A percentile compares a stretch with the other conserved stretches of the same genome.
phyloP scores from a whole-genome alignment of 768 basidiomycete genomes.

The Ramaria rubella region DNA sequence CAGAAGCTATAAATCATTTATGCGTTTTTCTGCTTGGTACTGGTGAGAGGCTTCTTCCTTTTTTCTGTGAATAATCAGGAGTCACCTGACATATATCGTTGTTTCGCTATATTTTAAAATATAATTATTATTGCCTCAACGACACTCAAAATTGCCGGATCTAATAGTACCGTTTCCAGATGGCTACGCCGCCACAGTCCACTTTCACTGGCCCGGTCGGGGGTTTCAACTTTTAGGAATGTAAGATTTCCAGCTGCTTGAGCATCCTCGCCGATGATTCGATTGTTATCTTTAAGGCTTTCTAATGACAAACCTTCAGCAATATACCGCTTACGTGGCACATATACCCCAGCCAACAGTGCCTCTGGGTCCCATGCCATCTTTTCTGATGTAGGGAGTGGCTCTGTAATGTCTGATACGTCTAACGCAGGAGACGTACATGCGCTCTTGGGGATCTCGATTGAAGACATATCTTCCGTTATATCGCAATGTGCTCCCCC shows the following conservation, averaged over 20 bases:
- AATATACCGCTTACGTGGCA: constrained; percentile 74
- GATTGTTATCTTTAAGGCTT: constrained; percentile 43
- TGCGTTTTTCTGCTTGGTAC: constrained; percentile 81
- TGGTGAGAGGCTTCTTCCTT: constrained; percentile 30
- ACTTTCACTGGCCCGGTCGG: constrained; percentile 81
- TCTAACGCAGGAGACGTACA: constrained; percentile 39
- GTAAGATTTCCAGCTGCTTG: constrained; percentile 45
- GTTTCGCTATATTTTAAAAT: background rate
- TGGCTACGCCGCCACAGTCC: constrained; percentile 77
- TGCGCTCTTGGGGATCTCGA: constrained; percentile 70
- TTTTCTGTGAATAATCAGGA: background rate
- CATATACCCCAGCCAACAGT: constrained; percentile 36
- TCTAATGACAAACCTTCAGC: constrained; percentile 88
- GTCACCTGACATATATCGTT: background rate
- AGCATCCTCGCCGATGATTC: background rate
- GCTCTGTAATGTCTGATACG: constrained; percentile 12
- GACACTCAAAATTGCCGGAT: background rate
- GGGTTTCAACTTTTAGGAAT: constrained; percentile 84
- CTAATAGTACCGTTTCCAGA: constrained; percentile 70
- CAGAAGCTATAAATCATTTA: constrained; percentile 74
- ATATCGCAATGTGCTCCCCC: constrained; percentile 47
- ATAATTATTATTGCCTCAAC: background rate
- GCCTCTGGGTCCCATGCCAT: constrained; percentile 26
- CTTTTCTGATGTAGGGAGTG: constrained; percentile 22
- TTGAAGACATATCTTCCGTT: constrained; percentile 67